phyloP scores from a whole-genome alignment of 2,329 filamentous ascomycete species.

The Aureobasidium zeae region DNA sequence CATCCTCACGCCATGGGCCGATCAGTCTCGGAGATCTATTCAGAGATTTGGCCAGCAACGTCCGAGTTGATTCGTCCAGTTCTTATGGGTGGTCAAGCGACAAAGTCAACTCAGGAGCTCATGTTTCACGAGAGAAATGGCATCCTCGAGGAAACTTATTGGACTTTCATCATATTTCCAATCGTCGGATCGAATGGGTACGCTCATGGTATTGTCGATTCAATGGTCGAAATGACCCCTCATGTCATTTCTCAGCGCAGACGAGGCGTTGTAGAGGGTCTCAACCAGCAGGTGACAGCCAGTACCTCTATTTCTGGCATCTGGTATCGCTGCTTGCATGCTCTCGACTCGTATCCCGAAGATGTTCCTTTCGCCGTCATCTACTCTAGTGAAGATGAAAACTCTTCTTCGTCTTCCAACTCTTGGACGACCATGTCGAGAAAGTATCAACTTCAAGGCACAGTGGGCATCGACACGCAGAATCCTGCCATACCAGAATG shows the following conservation, averaged over 20 bases:
- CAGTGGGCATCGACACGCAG: slow-evolving; percentile 22
- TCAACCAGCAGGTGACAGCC: slow-evolving; percentile 8
- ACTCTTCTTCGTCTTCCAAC: slow-evolving; percentile 13
- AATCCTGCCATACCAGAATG: slow-evolving; percentile 22
- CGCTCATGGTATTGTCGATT: slow-evolving; percentile 14
- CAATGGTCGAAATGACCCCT: slow-evolving; percentile 16
- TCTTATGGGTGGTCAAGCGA: slow-evolving; percentile 20
- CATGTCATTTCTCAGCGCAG: slow-evolving; percentile 16
- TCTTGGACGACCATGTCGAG: slow-evolving; percentile 13
- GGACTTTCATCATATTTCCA: slow-evolving; percentile 23
- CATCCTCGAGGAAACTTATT: slow-evolving; percentile 26
- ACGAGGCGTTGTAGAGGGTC: slow-evolving; percentile 12
- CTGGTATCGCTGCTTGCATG: slow-evolving; percentile 14
- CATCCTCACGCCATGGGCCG: slow-evolving; percentile 21
- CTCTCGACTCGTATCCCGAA: slow-evolving; percentile 11
- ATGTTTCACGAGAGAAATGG: slow-evolving; percentile 23
- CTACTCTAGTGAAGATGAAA: slow-evolving; percentile 21
- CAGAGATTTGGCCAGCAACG: slow-evolving; percentile 16
- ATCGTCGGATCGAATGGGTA: slow-evolving; percentile 19
- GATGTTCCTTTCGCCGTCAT: slow-evolving; percentile 17
- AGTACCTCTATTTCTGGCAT: slow-evolving; percentile 14
- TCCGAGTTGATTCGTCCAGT: slow-evolving; percentile 18
- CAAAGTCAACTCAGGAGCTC: slow-evolving; percentile 19
- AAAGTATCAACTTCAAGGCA: slow-evolving; percentile 22
- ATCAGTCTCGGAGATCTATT: slow-evolving; percentile 17